phyloP scores from a whole-genome alignment of 345 rosid genomes.

The Populus pruinosa region DNA sequence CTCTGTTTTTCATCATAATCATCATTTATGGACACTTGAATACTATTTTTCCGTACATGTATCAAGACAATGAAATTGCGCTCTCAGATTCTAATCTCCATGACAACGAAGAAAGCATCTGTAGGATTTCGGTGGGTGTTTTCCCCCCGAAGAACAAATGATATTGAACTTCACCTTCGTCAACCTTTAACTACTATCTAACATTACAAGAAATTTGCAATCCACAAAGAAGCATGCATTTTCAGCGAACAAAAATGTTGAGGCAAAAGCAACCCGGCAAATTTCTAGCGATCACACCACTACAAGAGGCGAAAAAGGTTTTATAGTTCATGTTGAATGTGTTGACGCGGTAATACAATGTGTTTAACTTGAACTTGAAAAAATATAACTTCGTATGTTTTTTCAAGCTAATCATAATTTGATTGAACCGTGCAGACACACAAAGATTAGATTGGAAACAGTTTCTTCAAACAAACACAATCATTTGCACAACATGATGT shows the following conservation, averaged over 20 bases:
- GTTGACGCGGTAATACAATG: too few relatives aligned
- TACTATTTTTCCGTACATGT: neutral
- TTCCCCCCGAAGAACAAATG: too few relatives aligned
- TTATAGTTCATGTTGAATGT: neutral
- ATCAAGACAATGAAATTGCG: neutral
- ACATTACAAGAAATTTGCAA: too few relatives aligned
- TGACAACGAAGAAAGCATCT: too few relatives aligned
- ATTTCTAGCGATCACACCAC: neutral
- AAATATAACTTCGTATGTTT: too few relatives aligned
- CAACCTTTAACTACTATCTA: neutral
- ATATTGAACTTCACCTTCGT: too few relatives aligned
- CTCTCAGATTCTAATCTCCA: neutral
- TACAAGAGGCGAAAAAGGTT: neutral
- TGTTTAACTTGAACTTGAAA: too few relatives aligned
- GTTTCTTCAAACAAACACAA: neutral
- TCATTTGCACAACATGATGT: too few relatives aligned
- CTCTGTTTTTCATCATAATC: neutral
- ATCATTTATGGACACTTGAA: neutral
- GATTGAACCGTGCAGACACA: too few relatives aligned
- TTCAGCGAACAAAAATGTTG: neutral
- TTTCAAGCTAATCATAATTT: too few relatives aligned
- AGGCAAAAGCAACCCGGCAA: neutral
- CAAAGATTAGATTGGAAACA: too few relatives aligned
- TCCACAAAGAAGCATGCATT: neutral
- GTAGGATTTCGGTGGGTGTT: too few relatives aligned